A percentile compares a stretch with the other conserved stretches of the same genome.
Evolutionary conservation across 2,329 filamentous ascomycete species (phyloP).

Genomic region (Graphilbum sp.): DNA sequence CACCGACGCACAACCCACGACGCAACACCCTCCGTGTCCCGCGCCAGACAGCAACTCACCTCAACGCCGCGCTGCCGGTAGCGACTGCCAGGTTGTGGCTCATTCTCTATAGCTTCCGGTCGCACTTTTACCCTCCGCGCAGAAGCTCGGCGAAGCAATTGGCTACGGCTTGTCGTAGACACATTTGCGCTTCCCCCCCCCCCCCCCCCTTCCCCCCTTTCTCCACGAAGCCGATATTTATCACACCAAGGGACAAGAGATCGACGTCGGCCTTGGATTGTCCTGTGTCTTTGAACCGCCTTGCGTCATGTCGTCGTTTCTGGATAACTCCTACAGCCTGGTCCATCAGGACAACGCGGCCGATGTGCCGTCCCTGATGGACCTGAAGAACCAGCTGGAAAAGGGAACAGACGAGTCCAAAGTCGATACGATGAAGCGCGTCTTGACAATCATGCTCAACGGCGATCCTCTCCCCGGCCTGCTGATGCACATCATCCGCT

Average conservation of each 20-base stretch:
- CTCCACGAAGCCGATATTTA: too few relatives aligned
- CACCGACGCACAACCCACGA: neutral
- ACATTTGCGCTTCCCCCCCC: too few relatives aligned
- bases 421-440: slow-evolving; percentile 89
- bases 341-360: slow-evolving; percentile 96
- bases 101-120: neutral
- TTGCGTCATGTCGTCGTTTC: slow-evolving; percentile 87
- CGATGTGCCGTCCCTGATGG: slow-evolving; percentile 77
- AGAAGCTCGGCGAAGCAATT: neutral
- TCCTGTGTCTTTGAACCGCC: too few relatives aligned
- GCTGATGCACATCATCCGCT: slow-evolving; percentile 99
- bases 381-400: slow-evolving; percentile 84
- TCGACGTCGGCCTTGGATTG: too few relatives aligned
- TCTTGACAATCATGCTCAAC: slow-evolving; percentile 94
- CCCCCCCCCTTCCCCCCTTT: too few relatives aligned
- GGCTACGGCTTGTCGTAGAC: too few relatives aligned
- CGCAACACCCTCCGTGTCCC: neutral
- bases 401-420: slow-evolving; percentile 89
- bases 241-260: too few relatives aligned
- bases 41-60: neutral
- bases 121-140: neutral
- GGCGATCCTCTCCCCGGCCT: slow-evolving; percentile 90
- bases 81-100: slow-evolving; percentile 3
- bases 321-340: slow-evolving; percentile 90
- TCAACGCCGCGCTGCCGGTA: slow-evolving; percentile 1